Evolutionary conservation across 257 asterid genomes (phyloP), one percentile per base, ranked within the genome.

Genomic region (Ajuga chamaepitys): DNA sequence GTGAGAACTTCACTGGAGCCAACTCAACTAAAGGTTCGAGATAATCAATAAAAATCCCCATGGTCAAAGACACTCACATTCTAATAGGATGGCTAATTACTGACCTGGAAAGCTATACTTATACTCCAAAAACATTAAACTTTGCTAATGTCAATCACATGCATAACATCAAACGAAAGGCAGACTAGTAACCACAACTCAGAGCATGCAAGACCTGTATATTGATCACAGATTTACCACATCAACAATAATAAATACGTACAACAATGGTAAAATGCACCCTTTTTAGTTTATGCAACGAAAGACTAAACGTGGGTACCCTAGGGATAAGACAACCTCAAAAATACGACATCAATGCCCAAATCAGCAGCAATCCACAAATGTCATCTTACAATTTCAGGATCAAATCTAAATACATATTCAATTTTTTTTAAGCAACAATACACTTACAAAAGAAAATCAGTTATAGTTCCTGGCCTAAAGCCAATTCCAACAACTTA

Each of bases 231-330:
- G 55, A 59, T 42, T 14, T 40, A 64, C 52, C 26, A 34, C 60
- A 68, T 52, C 58, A 35, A 44, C 32, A 53, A 44, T 64, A 60
- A 65, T 18, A 60, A 58, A 14, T 12, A 28, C 63, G 14, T 35
- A 28, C 20, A 60, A 25, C 16, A 60, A 53, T 18, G 38, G 17
- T 7, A 50, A 40, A 55, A 22, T 3, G 40, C 21, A 26, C 42
- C 28, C 50, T 20, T 37, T 4, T n/a, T 28, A 20, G 54, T 59
- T 47, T 42, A 41, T 8, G 25, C 6, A 25, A 58, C 9, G 18
- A 35, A 51, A 66, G 12, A 32, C 35, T 37, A 50, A 22, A 52
- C 46, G 50, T 5, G 20, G 50, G 50, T 4, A 21, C 38, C 42
- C 14, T 45, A 16, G 12, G 38, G 45, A 40, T 18, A 17, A 40